A percentile compares a stretch with the other conserved stretches of the same genome.
These are phyloP conservation scores for Entomortierella parvispora DNA, from an alignment of 192 early-diverging fungal genomes.

Conservation along the genomic window DNA sequence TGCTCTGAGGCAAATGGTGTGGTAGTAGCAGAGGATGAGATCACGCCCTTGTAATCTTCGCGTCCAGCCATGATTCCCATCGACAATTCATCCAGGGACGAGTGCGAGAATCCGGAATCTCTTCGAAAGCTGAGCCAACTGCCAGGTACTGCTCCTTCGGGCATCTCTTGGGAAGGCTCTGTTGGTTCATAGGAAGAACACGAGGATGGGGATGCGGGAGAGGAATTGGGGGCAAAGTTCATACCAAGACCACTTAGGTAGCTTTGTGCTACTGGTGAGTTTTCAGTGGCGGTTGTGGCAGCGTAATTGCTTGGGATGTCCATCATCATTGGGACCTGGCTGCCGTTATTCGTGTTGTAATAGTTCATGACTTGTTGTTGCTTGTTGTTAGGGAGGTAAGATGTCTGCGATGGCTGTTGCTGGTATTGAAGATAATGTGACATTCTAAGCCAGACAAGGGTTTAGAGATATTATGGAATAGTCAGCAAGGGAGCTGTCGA, in stretches of 20 bases:
- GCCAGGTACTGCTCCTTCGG: neutral
- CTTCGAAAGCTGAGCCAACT: conserved; percentile 26
- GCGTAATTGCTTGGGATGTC: neutral
- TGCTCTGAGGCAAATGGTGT: neutral
- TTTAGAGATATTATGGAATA: neutral
- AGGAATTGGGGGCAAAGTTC: neutral
- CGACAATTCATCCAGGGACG: conserved; percentile 30
- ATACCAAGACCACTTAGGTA: conserved; percentile 7
- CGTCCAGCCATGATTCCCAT: conserved; percentile 20
- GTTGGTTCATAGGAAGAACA: neutral
- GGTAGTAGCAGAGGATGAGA: conserved; percentile 2
- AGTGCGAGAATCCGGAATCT: conserved; percentile 29
- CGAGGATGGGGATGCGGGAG: neutral
- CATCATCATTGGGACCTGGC: conserved; percentile 21
- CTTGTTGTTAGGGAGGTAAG: conserved; percentile 1
- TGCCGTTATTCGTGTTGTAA: conserved; percentile 7
- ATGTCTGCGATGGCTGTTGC: neutral
- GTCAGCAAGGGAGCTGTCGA: neutral
- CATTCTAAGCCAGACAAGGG: conserved; percentile 5
- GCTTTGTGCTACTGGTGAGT: neutral
- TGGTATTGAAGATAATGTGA: conserved; percentile 20
- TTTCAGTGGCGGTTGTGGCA: conserved; percentile 5
- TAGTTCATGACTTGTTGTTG: conserved; percentile 22
- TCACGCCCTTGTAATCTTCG: conserved; percentile 1
- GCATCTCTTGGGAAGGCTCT: too few relatives aligned